Percentiles rank a stretch among this genome's conserved stretches.
These are phyloP conservation scores for Haematococcus lacustris DNA, from an alignment of 139 green algal species.

Conservation along the genomic window DNA sequence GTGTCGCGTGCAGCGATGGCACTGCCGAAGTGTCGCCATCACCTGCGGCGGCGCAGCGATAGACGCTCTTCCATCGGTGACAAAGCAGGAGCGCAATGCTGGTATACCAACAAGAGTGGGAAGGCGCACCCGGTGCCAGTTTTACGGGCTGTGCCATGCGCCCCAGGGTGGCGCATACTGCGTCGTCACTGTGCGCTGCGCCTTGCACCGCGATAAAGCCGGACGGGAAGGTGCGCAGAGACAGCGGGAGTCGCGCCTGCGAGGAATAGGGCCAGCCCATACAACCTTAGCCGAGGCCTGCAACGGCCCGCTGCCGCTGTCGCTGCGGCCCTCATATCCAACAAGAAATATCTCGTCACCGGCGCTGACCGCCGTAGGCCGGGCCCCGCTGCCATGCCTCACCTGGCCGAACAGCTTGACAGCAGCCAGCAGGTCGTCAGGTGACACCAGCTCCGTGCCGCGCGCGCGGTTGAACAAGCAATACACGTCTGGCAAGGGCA, in stretches of 20 bases:
- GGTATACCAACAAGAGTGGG: too few species aligned
- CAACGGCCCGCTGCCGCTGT: background rate
- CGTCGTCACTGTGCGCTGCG: background rate
- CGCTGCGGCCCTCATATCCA: background rate
- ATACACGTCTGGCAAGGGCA: constrained; percentile 88
- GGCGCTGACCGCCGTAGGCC: background rate
- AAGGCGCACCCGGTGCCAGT: too few species aligned
- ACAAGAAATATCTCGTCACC: background rate
- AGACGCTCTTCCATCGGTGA: too few species aligned
- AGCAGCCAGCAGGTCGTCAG: constrained; percentile 79
- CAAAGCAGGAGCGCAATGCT: too few species aligned
- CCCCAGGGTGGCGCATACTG: constrained; percentile 14
- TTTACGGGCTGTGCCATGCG: constrained; percentile 13
- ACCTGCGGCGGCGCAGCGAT: background rate
- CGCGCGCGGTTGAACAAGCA: constrained; percentile 91
- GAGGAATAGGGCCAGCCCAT: constrained; percentile 1
- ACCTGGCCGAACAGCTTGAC: constrained; percentile 39
- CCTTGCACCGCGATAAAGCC: constrained; percentile 73
- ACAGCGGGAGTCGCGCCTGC: constrained; percentile 37
- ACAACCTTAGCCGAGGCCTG: background rate
- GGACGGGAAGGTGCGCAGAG: constrained; percentile 53
- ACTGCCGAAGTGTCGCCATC: background rate
- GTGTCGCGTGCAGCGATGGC: background rate
- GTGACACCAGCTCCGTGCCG: constrained; percentile 86
- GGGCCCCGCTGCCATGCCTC: background rate